phyloP scores from a whole-genome alignment of 495 filamentous ascomycete genomes.

The Tuber borchii region DNA sequence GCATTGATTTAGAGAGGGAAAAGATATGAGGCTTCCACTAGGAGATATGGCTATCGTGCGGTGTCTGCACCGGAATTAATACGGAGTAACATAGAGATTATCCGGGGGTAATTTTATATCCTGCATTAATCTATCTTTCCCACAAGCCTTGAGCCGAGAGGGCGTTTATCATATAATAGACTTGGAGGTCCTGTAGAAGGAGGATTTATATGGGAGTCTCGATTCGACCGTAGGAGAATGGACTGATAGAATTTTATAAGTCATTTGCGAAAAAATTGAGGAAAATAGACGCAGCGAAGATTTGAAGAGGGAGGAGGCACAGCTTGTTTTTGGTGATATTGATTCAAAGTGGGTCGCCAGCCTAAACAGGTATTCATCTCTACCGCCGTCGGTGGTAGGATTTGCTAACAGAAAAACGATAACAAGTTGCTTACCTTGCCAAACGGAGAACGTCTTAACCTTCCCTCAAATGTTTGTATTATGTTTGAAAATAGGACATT shows the following conservation, averaged over 20 bases:
- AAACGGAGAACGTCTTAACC: constrained; percentile 91
- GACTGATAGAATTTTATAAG: constrained; percentile 98
- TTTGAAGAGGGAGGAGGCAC: constrained; percentile 63
- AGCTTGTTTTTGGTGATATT: constrained; percentile 98
- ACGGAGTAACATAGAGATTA: constrained; percentile 75
- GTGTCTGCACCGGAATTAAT: constrained; percentile 93
- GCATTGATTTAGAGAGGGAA: constrained; percentile 46
- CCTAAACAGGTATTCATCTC: constrained; percentile 62
- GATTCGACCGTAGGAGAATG: constrained; percentile 96
- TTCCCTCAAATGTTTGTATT: constrained; percentile 91
- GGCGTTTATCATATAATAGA: constrained; percentile 96
- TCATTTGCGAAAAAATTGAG: constrained; percentile 92
- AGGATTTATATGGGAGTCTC: constrained; percentile 85
- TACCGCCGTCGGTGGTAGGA: background rate
- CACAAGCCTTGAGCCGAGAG: constrained; percentile 75
- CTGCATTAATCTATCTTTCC: background rate
- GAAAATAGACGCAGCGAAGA: constrained; percentile 98
- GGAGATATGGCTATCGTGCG: constrained; percentile 96
- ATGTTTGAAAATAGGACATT: constrained; percentile 99
- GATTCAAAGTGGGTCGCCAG: constrained; percentile 99
- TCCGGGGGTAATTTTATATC: constrained; percentile 51
- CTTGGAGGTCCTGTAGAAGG: constrained; percentile 99
- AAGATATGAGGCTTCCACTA: constrained; percentile 49
- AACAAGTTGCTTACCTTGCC: constrained; percentile 95
- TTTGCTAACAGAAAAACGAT: constrained; percentile 56